Conservation (phyloP, 139 green algal genomes). For the Chlamydomonas sp. region DNA sequence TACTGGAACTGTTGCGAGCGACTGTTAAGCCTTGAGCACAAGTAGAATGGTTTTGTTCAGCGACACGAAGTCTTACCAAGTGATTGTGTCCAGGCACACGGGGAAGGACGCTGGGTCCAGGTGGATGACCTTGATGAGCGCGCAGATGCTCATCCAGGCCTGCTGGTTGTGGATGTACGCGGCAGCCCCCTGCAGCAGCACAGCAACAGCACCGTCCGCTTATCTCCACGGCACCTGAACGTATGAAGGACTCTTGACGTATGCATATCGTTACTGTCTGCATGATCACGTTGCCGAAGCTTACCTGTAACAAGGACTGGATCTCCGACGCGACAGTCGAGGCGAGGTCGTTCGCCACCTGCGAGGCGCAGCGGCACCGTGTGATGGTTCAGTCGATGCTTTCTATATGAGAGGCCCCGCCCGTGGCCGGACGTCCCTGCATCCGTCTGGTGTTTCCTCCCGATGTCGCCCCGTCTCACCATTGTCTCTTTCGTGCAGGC, state of each 20-base stretch:
- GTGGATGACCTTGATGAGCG: constrained; percentile 83
- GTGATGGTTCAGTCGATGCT: not conserved
- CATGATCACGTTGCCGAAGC: not conserved
- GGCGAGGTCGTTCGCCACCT: constrained; percentile 75
- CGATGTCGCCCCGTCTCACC: too few relatives aligned
- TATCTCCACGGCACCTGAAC: too few relatives aligned
- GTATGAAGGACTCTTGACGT: too few relatives aligned
- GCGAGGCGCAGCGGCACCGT: not conserved
- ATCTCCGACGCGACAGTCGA: constrained; percentile 78
- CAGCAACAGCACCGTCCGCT: not conserved
- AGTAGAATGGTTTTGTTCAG: too few relatives aligned
- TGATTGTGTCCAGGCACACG: constrained; percentile 67
- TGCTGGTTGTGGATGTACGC: constrained; percentile 76
- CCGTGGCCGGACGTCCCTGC: too few relatives aligned
- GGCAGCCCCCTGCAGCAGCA: constrained; percentile 50
- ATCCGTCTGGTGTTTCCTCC: too few relatives aligned
- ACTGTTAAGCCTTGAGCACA: too few relatives aligned
- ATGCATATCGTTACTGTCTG: not conserved
- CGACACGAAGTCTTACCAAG: constrained; percentile 24
- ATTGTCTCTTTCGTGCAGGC: too few relatives aligned
- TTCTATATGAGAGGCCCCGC: too few relatives aligned
- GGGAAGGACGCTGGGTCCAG: constrained; percentile 73
- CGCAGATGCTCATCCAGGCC: constrained; percentile 86
- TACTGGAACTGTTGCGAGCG: too few relatives aligned
- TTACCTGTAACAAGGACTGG: constrained; percentile 66